These are phyloP conservation scores for Verticillium nubilum DNA, from an alignment of 2,329 filamentous ascomycete genomes.

Conservation along the genomic window DNA sequence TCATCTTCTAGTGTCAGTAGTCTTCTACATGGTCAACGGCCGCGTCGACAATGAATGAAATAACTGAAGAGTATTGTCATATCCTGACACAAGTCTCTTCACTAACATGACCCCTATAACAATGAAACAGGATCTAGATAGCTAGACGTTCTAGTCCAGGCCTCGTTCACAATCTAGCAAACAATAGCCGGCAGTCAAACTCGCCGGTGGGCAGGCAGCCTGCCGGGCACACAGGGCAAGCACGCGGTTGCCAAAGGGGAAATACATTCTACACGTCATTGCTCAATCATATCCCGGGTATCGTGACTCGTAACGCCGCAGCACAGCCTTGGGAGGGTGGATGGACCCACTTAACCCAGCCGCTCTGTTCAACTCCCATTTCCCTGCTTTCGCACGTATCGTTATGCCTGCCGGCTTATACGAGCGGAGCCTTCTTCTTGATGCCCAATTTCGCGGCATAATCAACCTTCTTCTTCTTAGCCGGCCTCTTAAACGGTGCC, in stretches of 20 bases:
- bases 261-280: background rate
- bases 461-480: slow-evolving; percentile 84
- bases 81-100: too few relatives aligned
- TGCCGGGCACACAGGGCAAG: background rate
- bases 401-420: slow-evolving; percentile 35
- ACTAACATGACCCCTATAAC: too few relatives aligned
- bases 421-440: slow-evolving; percentile 70
- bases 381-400: too few relatives aligned
- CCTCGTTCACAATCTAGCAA: background rate
- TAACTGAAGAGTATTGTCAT: too few relatives aligned
- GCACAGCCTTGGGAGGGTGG: background rate
- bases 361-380: too few relatives aligned
- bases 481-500: slow-evolving; percentile 63
- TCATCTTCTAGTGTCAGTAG: too few relatives aligned
- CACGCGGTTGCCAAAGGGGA: background rate
- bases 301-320: background rate
- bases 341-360: too few relatives aligned
- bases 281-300: background rate
- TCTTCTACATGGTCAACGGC: too few relatives aligned
- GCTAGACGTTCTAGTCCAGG: background rate
- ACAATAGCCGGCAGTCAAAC: background rate
- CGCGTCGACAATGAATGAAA: too few relatives aligned
- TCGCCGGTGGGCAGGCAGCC: background rate
- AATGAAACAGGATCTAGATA: too few relatives aligned
- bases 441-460: slow-evolving; percentile 71